Base-by-base conservation (phyloP, 176 grass and related monocot genomes). In the Phoenix roebelenii region DNA sequence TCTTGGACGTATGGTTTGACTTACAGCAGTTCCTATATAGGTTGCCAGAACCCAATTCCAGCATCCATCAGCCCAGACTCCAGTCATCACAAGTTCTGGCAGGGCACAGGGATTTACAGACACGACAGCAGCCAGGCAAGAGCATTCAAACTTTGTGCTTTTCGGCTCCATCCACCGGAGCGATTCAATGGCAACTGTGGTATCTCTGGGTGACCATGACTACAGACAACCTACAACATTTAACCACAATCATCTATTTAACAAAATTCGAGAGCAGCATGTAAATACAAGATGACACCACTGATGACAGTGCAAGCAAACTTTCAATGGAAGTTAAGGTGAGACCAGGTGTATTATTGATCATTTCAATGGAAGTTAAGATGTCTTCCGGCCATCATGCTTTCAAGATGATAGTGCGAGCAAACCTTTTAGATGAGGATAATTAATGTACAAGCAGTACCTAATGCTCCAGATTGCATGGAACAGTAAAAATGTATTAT, bases 41-140 rank as follows among this genome's bases (percentile, higher is more conserved):
- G 84, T 71, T 6, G 55, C 57, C 71, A 52, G 75, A 86, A 65
- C 75, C 79, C 84, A 78, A 57, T 78, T 82, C 84, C 29, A 57
- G 66, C 74, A 71, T 71, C 79, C 74, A 67, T 53, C 66, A 75
- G 74, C 59, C 78, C 61, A 72, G 58, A 64, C 66, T 74, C 70
- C 78, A 78, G 71, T 78, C 76, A 77, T 77, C 73, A 85, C 57
- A 76, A 78, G 65, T 69, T 64, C 76, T 81, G 73, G 83, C 60
- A 65, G 64, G 26, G 72, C 55, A 75, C 63, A 70, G 70, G 61
- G 70, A 82, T 78, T 66, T 74, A 78, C 73, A 71, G 66, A 82
- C 79, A 82, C 74, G 74, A 81, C 78, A 78, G 74, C 69, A 78
- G 55, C 9, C 72, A 74, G 57, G 52, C 28, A 58, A 77, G 67